Percentiles rank a stretch among this genome's conserved stretches.
Evolutionary conservation across 306 rosid genomes (phyloP).

Genomic region (Neltuma alba): DNA sequence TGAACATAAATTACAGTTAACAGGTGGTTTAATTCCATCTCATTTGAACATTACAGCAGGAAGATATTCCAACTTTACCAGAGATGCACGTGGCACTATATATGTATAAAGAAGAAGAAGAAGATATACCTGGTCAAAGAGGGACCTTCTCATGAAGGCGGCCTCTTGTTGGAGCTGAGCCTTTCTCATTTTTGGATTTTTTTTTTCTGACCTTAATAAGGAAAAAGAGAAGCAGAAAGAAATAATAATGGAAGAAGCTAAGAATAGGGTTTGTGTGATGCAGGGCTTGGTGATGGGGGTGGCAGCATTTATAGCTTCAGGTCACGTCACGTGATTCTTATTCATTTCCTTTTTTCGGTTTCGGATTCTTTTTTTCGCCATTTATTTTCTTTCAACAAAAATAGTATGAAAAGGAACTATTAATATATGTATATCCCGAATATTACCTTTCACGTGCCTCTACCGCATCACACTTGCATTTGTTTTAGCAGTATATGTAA

Average conservation of each 20-base stretch:
- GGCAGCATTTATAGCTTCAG: constrained; percentile 34
- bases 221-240: neutral
- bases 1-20: too few species aligned
- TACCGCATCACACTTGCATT: too few species aligned
- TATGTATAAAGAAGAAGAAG: neutral
- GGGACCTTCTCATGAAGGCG: constrained; percentile 51
- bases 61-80: too few species aligned
- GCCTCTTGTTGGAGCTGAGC: constrained; percentile 57
- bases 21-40: neutral
- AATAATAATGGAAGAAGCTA: neutral
- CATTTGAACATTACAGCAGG: too few species aligned
- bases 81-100: too few species aligned
- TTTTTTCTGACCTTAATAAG: neutral
- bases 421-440: neutral
- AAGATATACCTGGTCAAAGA: constrained; percentile 60
- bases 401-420: neutral
- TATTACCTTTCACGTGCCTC: neutral
- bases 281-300: neutral
- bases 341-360: neutral
- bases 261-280: neutral
- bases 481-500: too few species aligned
- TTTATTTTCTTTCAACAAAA: neutral
- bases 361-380: neutral
- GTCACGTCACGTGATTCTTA: neutral
- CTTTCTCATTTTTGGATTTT: constrained; percentile 52